phyloP scores from a whole-genome alignment of 148 eudicot genomes.

The Linanthus parryae region DNA sequence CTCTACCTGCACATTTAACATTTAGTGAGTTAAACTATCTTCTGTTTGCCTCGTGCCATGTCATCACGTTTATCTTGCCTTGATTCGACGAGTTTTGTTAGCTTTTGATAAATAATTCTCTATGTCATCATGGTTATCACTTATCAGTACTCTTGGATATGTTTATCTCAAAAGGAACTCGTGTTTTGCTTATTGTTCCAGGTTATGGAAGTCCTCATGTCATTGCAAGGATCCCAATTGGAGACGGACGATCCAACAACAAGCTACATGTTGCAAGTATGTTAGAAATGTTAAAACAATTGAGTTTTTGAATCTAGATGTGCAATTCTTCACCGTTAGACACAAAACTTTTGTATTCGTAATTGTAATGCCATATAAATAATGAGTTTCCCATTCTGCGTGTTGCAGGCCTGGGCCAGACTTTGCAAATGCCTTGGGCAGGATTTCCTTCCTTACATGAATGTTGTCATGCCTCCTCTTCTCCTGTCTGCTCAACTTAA shows the following conservation, averaged over 20 bases:
- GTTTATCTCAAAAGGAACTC: no score
- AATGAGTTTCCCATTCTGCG: neutral
- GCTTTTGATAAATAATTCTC: no score
- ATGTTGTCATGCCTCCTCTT: constrained; percentile 79
- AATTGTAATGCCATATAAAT: no score
- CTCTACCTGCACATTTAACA: no score
- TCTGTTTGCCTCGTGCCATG: no score
- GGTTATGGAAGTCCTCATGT: constrained; percentile 94
- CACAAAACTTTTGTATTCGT: no score
- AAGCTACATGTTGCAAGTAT: constrained; percentile 83
- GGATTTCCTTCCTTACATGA: constrained; percentile 84
- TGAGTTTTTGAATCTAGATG: neutral
- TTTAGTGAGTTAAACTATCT: no score
- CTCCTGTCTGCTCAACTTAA: constrained; percentile 80
- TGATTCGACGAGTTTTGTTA: no score
- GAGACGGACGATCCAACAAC: constrained; percentile 84
- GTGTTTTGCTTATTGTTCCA: constrained; percentile 13
- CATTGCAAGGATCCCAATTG: constrained; percentile 87
- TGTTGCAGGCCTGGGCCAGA: constrained; percentile 78
- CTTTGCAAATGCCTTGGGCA: constrained; percentile 92
- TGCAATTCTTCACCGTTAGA: no score
- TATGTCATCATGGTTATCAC: no score
- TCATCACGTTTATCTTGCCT: neutral
- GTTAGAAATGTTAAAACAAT: neutral
- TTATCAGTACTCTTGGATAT: no score